Percentiles rank a stretch among this genome's conserved stretches.
phyloP scores from a whole-genome alignment of 768 basidiomycete species.

The Suillus americanus region DNA sequence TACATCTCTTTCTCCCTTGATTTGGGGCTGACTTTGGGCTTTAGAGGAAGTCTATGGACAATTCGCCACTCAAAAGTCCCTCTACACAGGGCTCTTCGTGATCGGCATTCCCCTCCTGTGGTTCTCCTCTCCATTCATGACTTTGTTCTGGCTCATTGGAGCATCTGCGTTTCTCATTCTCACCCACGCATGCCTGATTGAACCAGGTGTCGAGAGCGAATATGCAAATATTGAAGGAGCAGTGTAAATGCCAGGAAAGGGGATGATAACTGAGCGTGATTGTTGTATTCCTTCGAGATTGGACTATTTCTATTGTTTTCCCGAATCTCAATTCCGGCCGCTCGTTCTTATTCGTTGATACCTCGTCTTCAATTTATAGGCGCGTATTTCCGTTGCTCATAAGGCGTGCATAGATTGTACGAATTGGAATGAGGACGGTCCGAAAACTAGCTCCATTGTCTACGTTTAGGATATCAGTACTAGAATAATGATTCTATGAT shows the following conservation, averaged over 20 bases:
- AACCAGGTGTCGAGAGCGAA: slow-evolving; percentile 95
- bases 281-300: slow-evolving; percentile 5
- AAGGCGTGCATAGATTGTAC: neutral
- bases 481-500: slow-evolving; percentile 2
- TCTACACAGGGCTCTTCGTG: slow-evolving; percentile 87
- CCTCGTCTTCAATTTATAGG: neutral
- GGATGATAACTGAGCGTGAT: neutral
- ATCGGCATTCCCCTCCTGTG: slow-evolving; percentile 89
- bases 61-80: slow-evolving; percentile 83
- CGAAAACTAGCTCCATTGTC: neutral
- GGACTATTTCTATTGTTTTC: neutral
- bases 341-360: neutral
- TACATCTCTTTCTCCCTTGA: neutral
- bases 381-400: neutral
- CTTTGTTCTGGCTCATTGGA: slow-evolving; percentile 95
- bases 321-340: neutral
- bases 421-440: neutral
- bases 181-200: slow-evolving; percentile 83
- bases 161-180: slow-evolving; percentile 83
- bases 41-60: neutral
- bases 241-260: slow-evolving; percentile 38
- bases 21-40: neutral
- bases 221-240: slow-evolving; percentile 76
- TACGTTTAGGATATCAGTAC: neutral
- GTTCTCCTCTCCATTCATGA: slow-evolving; percentile 70